A percentile compares a stretch with the other conserved stretches of the same genome.
phyloP scores from a whole-genome alignment of 139 green algal species.

The Trebouxia sp. region DNA sequence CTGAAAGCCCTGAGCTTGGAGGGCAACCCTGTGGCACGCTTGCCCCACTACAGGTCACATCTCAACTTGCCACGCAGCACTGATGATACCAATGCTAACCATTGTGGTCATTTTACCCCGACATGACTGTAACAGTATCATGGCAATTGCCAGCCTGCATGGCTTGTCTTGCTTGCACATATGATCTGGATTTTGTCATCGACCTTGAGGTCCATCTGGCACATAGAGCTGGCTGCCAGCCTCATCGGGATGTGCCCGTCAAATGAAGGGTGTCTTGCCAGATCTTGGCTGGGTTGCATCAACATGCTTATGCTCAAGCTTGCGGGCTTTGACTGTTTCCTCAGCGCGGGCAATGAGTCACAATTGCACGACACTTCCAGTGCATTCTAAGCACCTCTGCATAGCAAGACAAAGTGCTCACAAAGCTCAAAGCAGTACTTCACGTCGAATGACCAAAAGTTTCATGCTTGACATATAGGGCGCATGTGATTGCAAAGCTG shows the following conservation, averaged over 20 bases:
- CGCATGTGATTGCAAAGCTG: conserved; percentile 37
- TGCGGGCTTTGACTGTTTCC: too few species aligned
- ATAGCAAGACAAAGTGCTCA: too few species aligned
- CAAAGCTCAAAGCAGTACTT: not conserved
- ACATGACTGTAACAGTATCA: not conserved
- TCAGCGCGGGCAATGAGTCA: too few species aligned
- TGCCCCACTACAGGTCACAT: conserved; percentile 65
- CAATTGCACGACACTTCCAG: not conserved
- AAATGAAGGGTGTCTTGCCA: too few species aligned
- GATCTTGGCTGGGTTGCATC: too few species aligned
- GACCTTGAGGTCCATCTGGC: too few species aligned
- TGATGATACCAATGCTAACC: not conserved
- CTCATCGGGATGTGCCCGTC: too few species aligned
- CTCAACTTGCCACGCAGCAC: not conserved
- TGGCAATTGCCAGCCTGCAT: not conserved
- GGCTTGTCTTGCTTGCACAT: conserved; percentile 21
- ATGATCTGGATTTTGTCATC: not conserved
- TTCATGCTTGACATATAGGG: not conserved
- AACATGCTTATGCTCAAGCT: too few species aligned
- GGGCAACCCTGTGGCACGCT: conserved; percentile 61
- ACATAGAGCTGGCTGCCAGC: too few species aligned
- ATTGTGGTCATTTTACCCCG: not conserved
- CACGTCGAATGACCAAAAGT: not conserved
- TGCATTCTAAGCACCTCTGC: not conserved
- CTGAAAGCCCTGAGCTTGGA: conserved; percentile 66